Percentiles rank a stretch among this genome's conserved stretches.
Evolutionary conservation across 2,329 filamentous ascomycete genomes (phyloP).

Genomic region (Colletotrichum sp.): DNA sequence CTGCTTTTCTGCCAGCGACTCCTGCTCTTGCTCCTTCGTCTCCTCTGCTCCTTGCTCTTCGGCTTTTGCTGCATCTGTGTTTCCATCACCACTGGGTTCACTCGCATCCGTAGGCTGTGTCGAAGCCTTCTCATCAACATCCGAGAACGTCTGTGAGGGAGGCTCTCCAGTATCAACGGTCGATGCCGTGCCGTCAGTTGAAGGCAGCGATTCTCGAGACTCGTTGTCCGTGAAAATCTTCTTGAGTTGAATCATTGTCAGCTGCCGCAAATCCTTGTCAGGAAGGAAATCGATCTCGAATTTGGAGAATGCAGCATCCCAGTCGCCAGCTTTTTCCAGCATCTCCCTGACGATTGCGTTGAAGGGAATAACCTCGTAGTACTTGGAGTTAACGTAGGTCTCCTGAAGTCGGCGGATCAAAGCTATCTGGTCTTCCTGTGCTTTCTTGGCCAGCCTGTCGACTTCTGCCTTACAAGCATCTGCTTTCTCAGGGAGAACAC

Average conservation of each 20-base stretch:
- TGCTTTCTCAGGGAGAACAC: constrained; percentile 84
- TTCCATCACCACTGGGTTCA: constrained; percentile 36
- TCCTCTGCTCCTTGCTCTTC: constrained; percentile 9
- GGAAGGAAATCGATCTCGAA: constrained; percentile 95
- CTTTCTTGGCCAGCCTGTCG: constrained; percentile 76
- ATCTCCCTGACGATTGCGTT: constrained; percentile 89
- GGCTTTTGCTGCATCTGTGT: constrained; percentile 28
- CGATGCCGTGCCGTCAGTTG: constrained; percentile 70
- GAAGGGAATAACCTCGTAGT: constrained; percentile 95
- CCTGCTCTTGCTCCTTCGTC: neutral
- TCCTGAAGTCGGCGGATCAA: constrained; percentile 82
- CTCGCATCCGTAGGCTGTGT: constrained; percentile 47
- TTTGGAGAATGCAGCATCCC: constrained; percentile 88
- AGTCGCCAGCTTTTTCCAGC: constrained; percentile 90
- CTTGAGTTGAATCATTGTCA: constrained; percentile 90
- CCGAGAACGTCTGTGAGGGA: constrained; percentile 48
- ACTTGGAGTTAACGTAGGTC: constrained; percentile 91
- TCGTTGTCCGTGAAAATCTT: constrained; percentile 95
- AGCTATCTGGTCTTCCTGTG: constrained; percentile 80
- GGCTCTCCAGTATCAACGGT: constrained; percentile 55
- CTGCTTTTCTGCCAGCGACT: neutral
- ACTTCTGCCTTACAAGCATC: constrained; percentile 84
- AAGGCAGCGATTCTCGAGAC: constrained; percentile 75
- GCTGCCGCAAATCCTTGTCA: constrained; percentile 91
- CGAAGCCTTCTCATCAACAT: constrained; percentile 49